Evolutionary conservation across 164 flowering plant genomes (phyloP), one percentile per base, ranked within the genome.

Genomic region (Pachysandra terminalis): DNA sequence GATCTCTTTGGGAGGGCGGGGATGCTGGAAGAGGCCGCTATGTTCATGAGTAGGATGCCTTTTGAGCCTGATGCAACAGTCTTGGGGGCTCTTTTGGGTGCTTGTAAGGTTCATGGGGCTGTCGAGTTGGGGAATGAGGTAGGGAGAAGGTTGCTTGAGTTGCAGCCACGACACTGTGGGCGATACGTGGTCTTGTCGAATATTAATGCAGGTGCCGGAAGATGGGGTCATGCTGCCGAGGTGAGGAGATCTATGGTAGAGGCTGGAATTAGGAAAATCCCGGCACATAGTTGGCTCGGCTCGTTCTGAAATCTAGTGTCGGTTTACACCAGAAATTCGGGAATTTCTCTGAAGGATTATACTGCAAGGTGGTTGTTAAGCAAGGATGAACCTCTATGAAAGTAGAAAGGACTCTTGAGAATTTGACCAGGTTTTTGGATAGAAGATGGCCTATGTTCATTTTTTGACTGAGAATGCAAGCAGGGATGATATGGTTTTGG

Each of bases 1-100:
- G 91, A 90, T 82, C 84, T 89, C 32, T 65, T 90, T 53, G 93
- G 93, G n/a, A 83, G 86, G 66, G 90, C 93, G 19, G 96, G 98
- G 22, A 81, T 73, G 37, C 59, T 90, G 66, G 70, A 48, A 58
- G 93, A 87, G 67, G 96, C 96, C 19, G 59, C 17, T 0, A 78
- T 80, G 22, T 65, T 90, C 65, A 68, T 87, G 0, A 68, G 58
- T 23, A 74, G 48, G 19, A 86, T 90, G 96, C 95, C 96, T 40
- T 78, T 87, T 72, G 81, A 90, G 67, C 83, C 96, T 26, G 93
- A 93, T 75, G 88, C 81, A 27, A 72, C 90, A 9, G 91, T 90
- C 26, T 70, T 85, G 77, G 96, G 96, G 40, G 90, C 95, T 37
- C 83, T 92, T 71, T 59, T 90, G 72, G 91, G 91, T 71, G 91